phyloP scores from a whole-genome alignment of 805 yeast species.

The Metschnikowia santaceciliae region DNA sequence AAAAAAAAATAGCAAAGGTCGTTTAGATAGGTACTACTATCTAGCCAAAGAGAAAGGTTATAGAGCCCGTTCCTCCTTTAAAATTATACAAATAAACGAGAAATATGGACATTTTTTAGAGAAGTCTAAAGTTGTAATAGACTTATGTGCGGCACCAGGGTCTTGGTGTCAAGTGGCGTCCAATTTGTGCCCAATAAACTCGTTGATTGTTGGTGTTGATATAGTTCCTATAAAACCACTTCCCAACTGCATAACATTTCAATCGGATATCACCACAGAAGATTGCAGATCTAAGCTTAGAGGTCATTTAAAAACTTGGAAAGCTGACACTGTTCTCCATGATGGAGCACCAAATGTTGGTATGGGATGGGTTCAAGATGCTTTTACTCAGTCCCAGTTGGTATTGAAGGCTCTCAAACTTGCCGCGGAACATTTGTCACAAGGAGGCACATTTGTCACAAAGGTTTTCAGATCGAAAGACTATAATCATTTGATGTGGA shows the following conservation, averaged over 20 bases:
- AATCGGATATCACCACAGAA: constrained; percentile 95
- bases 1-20: constrained; percentile 96
- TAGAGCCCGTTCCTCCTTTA: constrained; percentile 98
- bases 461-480: constrained; percentile 98
- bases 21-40: constrained; percentile 95
- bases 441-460: constrained; percentile 94
- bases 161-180: constrained; percentile 99
- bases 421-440: constrained; percentile 87
- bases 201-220: constrained; percentile 97
- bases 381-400: constrained; percentile 94
- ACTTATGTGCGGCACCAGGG: constrained; percentile 99
- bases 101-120: constrained; percentile 94
- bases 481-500: constrained; percentile 96
- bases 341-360: constrained; percentile 99
- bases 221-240: constrained; percentile 95
- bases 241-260: constrained; percentile 92
- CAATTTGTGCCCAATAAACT: constrained; percentile 85
- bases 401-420: constrained; percentile 89
- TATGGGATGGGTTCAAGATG: constrained; percentile 99
- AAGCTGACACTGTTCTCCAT: constrained; percentile 95
- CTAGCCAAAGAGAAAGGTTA: constrained; percentile 98
- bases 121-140: constrained; percentile 92
- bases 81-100: constrained; percentile 88
- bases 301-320: constrained; percentile 98
- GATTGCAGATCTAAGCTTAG: constrained; percentile 93